phyloP scores from a whole-genome alignment of 2,329 filamentous ascomycete genomes.

The Parastagonospora nodorum region DNA sequence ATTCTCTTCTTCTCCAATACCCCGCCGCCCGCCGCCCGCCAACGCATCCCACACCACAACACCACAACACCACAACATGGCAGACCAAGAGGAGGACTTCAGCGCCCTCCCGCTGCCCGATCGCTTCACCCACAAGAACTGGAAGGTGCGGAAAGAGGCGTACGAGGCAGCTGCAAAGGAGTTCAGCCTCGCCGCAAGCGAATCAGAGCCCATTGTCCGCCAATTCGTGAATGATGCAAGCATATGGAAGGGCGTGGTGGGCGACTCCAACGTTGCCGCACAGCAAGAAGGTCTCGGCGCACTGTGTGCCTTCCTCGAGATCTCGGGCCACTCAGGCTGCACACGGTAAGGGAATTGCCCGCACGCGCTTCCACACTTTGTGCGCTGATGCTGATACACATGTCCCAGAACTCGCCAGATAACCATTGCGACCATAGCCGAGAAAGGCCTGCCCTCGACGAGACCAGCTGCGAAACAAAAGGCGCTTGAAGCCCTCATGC shows the following conservation, averaged over 20 bases:
- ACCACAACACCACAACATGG: conserved; percentile 69
- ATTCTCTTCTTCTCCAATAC: not conserved
- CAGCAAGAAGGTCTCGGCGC: conserved; percentile 90
- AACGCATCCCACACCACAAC: conserved; percentile 20
- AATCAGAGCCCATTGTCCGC: conserved; percentile 81
- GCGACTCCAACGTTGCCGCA: conserved; percentile 94
- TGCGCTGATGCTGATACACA: conserved; percentile 25
- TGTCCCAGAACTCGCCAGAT: conserved; percentile 68
- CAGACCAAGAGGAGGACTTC: conserved; percentile 82
- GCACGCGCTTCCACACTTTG: not conserved
- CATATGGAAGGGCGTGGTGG: conserved; percentile 90
- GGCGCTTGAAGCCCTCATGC: conserved; percentile 80
- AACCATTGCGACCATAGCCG: conserved; percentile 79
- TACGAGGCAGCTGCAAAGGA: conserved; percentile 91
- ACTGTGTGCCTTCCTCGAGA: conserved; percentile 90
- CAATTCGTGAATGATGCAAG: conserved; percentile 84
- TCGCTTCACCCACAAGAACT: conserved; percentile 87
- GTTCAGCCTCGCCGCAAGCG: conserved; percentile 83
- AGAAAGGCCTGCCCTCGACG: conserved; percentile 89
- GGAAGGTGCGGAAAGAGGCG: conserved; percentile 94
- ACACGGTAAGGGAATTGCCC: conserved; percentile 58
- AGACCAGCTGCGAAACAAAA: conserved; percentile 87
- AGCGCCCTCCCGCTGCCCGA: conserved; percentile 76
- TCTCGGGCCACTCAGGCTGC: conserved; percentile 79
- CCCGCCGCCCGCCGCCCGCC: conserved; percentile 6